Base-by-base conservation (phyloP, 257 asterid species). In the Thymus quinquecostatus region DNA sequence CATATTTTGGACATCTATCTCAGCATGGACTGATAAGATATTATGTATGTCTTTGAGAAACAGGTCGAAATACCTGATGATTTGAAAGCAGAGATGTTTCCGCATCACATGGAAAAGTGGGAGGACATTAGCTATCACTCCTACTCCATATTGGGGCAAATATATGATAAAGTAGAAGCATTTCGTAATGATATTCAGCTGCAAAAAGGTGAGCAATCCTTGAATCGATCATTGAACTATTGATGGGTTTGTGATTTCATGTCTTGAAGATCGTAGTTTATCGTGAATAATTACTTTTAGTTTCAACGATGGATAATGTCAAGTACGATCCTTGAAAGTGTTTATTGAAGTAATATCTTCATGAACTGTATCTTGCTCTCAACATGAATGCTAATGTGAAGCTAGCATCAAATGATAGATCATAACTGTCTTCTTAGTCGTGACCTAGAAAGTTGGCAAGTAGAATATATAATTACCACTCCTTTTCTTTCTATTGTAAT, bases 101-200 rank as follows among this genome's bases (percentile, higher is more conserved):
- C 96, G n/a, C 96, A 92, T 83, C 78, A 86, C 85, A 82, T 92
- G 92, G 83, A 60, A 68, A 85, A 14, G 81, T 78, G 10, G 3
- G 10, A 66, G 11, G 75, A 64, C 5, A 5, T 10, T 10, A 71
- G 73, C 58, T 92, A 88, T 70, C 71, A 70, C 41, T 92, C 98
- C 30, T 73, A 68, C 33, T 87, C 96, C 14, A 69, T 92, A 45
- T 69, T 92, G 72, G 98, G 98, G 61, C 71, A 74, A 73, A 88
- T 89, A 55, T 80, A 78, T 82, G 89, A 92, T 45, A 64, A 14
- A 32, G 81, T 84, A 14, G 59, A 51, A 75, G 67, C 40, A 53
- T 82, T 77, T 70, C 71, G 83, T 78, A 40, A 80, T 14, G 78
- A 74, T 58, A 60, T 33, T 49, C 51, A 27, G 8, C 63, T 44